Base-by-base conservation (phyloP, 163 green algal species). In the Chlorella variabilis region DNA sequence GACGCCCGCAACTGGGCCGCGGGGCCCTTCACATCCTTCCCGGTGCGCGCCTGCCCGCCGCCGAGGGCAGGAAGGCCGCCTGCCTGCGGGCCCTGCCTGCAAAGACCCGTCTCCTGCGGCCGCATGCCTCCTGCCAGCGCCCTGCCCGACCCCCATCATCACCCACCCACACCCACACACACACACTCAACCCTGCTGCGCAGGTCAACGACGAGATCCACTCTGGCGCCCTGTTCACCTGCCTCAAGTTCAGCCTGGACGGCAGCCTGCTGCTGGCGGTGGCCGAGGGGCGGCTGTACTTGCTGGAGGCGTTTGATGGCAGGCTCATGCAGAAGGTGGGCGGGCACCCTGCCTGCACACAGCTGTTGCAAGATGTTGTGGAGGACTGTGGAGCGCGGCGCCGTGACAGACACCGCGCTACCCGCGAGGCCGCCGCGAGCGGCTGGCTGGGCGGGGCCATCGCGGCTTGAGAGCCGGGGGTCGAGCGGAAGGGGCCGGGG, bases 291-390 rank as follows among this genome's bases (percentile, higher is more conserved):
- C 77, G 85, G 27, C 89, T 97, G 4, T 95, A 97, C 67, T 48
- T 98, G 29, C 77, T 99, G 62, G 94, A 99, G 77, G 93, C 95
- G 0, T 99, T 96, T 85, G 86, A 92, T 41, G 94, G 93, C 69
- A 79, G 51, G 34, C 27, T 89, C n/a, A 66, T 84, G 61, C 66
- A 76, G 31, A 89, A 83, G 48, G 92, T 93, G 33, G 29, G 63
- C 33, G 71, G 48, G 41, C n/a, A n/a, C n/a, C n/a, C n/a, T n/a
- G n/a, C n/a, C n/a, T n/a, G n/a, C n/a, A n/a, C n/a, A n/a, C n/a
- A n/a, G n/a, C n/a, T n/a, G n/a, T n/a, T n/a, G n/a, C n/a, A n/a
- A n/a, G n/a, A n/a, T n/a, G n/a, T n/a, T n/a, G n/a, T n/a, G n/a
- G n/a, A n/a, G n/a, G n/a, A n/a, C n/a, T n/a, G n/a, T n/a, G n/a